Percentiles rank a stretch among this genome's conserved stretches.
Evolutionary conservation across 202 grass and related monocot genomes (phyloP).

Genomic region (Setaria viridis): DNA sequence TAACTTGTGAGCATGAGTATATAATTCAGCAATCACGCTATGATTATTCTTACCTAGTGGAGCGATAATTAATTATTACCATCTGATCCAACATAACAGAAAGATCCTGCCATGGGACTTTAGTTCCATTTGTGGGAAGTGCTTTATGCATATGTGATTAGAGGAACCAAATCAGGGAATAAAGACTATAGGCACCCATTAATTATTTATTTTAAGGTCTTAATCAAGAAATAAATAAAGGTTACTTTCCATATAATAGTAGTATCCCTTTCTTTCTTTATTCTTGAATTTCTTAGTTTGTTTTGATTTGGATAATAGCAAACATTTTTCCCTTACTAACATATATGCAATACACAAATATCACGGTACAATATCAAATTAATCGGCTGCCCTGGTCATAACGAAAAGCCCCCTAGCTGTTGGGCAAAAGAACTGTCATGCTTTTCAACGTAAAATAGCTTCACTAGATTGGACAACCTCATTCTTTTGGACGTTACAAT

Average conservation of each 20-base stretch:
- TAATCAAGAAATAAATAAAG: background rate
- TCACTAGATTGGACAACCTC: too few species aligned
- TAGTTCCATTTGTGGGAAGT: background rate
- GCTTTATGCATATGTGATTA: background rate
- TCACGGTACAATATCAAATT: background rate
- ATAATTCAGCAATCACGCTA: background rate
- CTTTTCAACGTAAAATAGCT: too few species aligned
- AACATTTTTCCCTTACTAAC: background rate
- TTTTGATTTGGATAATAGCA: background rate
- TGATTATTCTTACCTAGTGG: constrained; percentile 17
- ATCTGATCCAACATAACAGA: constrained; percentile 1
- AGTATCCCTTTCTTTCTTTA: background rate
- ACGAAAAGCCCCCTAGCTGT: too few species aligned
- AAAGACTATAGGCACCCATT: background rate
- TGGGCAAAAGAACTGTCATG: too few species aligned
- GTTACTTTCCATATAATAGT: background rate
- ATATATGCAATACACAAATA: background rate
- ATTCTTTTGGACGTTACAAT: too few species aligned
- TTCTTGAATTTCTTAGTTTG: background rate
- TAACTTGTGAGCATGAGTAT: background rate
- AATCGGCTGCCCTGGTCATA: too few species aligned
- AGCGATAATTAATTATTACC: background rate
- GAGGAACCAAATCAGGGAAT: background rate
- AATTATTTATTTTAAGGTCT: background rate
- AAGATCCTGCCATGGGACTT: background rate